Evolutionary conservation across 2,329 filamentous ascomycete genomes (phyloP), one percentile per base, ranked within the genome.

Genomic region (Trichoderma lentiforme): DNA sequence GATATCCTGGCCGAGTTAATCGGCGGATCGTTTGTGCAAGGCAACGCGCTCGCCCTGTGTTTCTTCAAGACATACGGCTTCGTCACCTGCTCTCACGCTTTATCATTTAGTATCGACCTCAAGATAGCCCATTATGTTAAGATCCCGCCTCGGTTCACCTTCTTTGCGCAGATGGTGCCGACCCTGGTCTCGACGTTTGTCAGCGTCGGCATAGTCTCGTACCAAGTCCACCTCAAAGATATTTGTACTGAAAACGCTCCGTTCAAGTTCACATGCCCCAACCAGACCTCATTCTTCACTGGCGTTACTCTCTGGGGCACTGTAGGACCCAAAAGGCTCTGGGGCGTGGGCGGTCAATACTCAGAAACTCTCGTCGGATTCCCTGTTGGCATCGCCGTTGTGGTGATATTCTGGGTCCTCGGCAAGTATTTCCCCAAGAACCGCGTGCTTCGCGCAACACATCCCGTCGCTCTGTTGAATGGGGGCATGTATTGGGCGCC

Each of bases 41-140:
- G 73, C 70, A 76, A 75, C 53, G 74, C 75, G 36, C 76, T 77
- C 56, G 76, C 76, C 66, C 77, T 77, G 70, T 72, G 74, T 34
- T 76, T 76, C n/a, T 75, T 74, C 39, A 75, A 76, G 71, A 76
- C 75, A 51, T 73, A 76, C 56, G 75, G 75, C 28, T 83, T 82
- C 72, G 78, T 83, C 79, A 85, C 75, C 78, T 85, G 34, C 26
- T 80, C 81, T 12, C 82, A 85, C 70, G 82, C 81, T 0, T 76
- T 85, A 5, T 82, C 80, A 71, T 86, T 86, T 71, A 79, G 81
- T 1, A 81, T 83, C 73, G 85, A 87, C 73, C 81, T 86, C 81
- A 87, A 87, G 76, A 77, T 87, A 43, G 85, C 81, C 1, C 85
- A 86, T 71, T 86, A 87, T 76, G 78, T 86, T 70, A 86, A 87